A percentile compares a stretch with the other conserved stretches of the same genome.
Evolutionary conservation across 805 yeast species (phyloP).

Genomic region (Saturnispora sanitii): DNA sequence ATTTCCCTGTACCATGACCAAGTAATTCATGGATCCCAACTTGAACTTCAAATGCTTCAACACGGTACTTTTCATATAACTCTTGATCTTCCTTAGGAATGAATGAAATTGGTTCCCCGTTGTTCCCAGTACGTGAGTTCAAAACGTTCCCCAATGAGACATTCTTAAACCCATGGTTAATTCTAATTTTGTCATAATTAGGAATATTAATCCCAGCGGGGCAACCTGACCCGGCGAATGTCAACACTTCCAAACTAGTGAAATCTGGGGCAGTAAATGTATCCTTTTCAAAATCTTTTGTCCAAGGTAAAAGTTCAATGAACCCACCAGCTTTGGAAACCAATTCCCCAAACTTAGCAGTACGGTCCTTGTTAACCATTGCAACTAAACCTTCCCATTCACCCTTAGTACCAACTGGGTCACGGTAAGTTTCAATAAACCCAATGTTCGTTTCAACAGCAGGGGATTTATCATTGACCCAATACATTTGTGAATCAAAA

Average conservation of each 20-base stretch:
- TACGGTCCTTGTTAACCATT: constrained; percentile 79
- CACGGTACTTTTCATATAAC: constrained; percentile 59
- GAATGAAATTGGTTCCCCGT: constrained; percentile 52
- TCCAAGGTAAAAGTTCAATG: constrained; percentile 71
- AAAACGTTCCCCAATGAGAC: constrained; percentile 83
- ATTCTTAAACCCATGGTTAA: constrained; percentile 78
- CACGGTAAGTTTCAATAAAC: constrained; percentile 87
- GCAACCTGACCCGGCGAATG: constrained; percentile 82
- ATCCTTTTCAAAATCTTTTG: constrained; percentile 64
- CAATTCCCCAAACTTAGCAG: constrained; percentile 64
- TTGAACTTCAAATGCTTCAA: constrained; percentile 83
- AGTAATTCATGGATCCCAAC: constrained; percentile 88
- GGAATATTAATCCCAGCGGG: constrained; percentile 95
- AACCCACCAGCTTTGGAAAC: constrained; percentile 59
- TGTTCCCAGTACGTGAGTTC: constrained; percentile 57
- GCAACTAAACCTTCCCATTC: constrained; percentile 93
- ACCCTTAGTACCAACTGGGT: constrained; percentile 84
- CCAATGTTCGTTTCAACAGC: constrained; percentile 75
- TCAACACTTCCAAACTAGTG: constrained; percentile 79
- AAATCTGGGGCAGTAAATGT: constrained; percentile 87
- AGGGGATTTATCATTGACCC: constrained; percentile 87
- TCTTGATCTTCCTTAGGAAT: constrained; percentile 43
- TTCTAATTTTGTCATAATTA: constrained; percentile 81
- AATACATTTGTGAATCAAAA: constrained; percentile 69
- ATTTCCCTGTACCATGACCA: constrained; percentile 88